These are phyloP conservation scores for Calonectria honghensis DNA, from an alignment of 2,329 filamentous ascomycete species.

Conservation along the genomic window DNA sequence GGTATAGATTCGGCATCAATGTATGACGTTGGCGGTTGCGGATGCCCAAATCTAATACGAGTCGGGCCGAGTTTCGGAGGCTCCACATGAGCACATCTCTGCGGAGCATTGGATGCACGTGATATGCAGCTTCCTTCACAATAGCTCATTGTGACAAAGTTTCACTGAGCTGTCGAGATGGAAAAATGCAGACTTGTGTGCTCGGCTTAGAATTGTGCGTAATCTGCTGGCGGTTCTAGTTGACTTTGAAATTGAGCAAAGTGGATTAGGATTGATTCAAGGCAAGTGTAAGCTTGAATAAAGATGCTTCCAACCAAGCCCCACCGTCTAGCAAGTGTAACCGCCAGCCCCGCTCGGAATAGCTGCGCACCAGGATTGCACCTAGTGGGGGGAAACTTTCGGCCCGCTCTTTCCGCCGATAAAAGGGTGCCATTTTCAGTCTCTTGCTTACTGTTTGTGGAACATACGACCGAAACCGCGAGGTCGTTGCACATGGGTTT, in stretches of 20 bases:
- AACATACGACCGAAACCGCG: too few species aligned
- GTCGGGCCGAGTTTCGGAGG: not conserved
- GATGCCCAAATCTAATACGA: not conserved
- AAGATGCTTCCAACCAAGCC: not conserved
- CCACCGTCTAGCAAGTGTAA: not conserved
- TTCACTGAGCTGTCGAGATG: not conserved
- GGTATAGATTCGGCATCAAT: not conserved
- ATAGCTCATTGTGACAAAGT: not conserved
- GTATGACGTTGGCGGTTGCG: slow-evolving; percentile 8
- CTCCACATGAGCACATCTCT: not conserved
- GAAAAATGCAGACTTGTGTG: not conserved
- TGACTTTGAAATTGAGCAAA: not conserved
- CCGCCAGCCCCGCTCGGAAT: not conserved
- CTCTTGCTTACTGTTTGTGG: too few species aligned
- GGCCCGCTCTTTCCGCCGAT: too few species aligned
- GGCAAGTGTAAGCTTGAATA: not conserved
- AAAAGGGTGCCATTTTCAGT: too few species aligned
- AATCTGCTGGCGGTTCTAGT: not conserved
- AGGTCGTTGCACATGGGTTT: too few species aligned
- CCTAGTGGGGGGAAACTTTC: not conserved
- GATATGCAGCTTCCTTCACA: not conserved
- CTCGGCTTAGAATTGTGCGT: too few species aligned
- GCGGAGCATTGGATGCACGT: not conserved
- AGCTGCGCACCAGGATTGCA: not conserved
- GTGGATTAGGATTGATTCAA: not conserved